Evolutionary conservation across 2,329 filamentous ascomycete genomes (phyloP), one percentile per base, ranked within the genome.

Genomic region (Colletotrichum godetiae): DNA sequence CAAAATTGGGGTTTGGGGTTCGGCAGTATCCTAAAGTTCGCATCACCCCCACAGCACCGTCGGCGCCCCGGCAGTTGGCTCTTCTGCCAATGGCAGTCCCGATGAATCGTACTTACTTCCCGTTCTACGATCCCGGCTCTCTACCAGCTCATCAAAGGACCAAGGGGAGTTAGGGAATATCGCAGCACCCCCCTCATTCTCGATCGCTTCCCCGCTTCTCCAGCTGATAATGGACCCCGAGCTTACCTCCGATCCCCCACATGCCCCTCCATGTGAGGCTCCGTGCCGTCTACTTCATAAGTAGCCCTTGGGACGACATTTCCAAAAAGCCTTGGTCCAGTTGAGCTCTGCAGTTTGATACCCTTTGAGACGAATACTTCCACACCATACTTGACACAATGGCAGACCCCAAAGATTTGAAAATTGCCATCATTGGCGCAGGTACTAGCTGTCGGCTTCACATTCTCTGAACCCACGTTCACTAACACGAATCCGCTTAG

Each of bases 401-500:
- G 80, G 73, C 78, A 29, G 78, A 80, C 75, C 77, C 76, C 35
- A 81, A 76, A 65, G 81, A 84, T 56, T 72, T 83, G 66, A 82
- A 83, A 67, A 81, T 87, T 79, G 81, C 86, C 79, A 80, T 88
- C 76, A 77, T 88, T 71, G 79, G 88, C 79, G 88, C 88, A 31
- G 88, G 86, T 87, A 81, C 56, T 78, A 78, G 76, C 22, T 59
- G 22, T 56, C 24, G 11, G 19, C 5, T 5, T 31, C 5, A 35
- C 3, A 19, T 59, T 10, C 8, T n/a, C 22, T 10, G n/a, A 22
- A n/a, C 19, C 22, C 19, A 29, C 29, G 15, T 19, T 56, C 24
- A 37, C 63, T 65, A 62, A 57, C 46, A 37, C 11, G 55, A 61
- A 55, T 22, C 71, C 42, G 57, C 24, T 33, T 72, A 92, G 93